Evolutionary conservation across 2,329 filamentous ascomycete species (phyloP).

Genomic region (Verticillium zaregamsianum): DNA sequence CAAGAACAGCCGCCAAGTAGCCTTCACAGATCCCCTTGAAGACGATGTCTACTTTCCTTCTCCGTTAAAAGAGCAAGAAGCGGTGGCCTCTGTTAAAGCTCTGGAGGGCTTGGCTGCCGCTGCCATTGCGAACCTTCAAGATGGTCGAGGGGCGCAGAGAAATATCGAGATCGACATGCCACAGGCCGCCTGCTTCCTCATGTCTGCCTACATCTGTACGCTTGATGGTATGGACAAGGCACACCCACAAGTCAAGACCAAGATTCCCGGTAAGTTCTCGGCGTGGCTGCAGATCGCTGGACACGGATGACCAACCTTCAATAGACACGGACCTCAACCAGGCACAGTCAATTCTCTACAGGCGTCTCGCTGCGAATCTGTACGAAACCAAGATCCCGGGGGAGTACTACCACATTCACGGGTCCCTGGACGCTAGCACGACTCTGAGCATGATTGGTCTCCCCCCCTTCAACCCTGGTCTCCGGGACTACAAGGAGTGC

Average conservation of each 20-base stretch:
- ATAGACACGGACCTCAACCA: constrained; percentile 61
- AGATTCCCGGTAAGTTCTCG: constrained; percentile 11
- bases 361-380: constrained; percentile 61
- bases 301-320: background rate
- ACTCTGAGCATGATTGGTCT: constrained; percentile 62
- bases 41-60: constrained; percentile 32
- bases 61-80: constrained; percentile 36
- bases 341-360: constrained; percentile 62
- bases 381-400: constrained; percentile 57
- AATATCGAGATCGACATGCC: constrained; percentile 49
- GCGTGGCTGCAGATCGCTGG: background rate
- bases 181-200: constrained; percentile 49
- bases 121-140: constrained; percentile 51
- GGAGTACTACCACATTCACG: constrained; percentile 65
- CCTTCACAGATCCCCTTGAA: constrained; percentile 23
- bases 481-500: constrained; percentile 51
- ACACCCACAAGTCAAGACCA: constrained; percentile 37
- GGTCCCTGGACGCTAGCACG: constrained; percentile 59
- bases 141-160: constrained; percentile 18
- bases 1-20: constrained; percentile 19
- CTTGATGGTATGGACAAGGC: constrained; percentile 47
- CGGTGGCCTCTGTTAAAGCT: constrained; percentile 47
- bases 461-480: constrained; percentile 50
- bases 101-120: constrained; percentile 56
- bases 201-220: constrained; percentile 54